Evolutionary conservation across 768 basidiomycete genomes (phyloP).

Genomic region (Obba rivulosa): DNA sequence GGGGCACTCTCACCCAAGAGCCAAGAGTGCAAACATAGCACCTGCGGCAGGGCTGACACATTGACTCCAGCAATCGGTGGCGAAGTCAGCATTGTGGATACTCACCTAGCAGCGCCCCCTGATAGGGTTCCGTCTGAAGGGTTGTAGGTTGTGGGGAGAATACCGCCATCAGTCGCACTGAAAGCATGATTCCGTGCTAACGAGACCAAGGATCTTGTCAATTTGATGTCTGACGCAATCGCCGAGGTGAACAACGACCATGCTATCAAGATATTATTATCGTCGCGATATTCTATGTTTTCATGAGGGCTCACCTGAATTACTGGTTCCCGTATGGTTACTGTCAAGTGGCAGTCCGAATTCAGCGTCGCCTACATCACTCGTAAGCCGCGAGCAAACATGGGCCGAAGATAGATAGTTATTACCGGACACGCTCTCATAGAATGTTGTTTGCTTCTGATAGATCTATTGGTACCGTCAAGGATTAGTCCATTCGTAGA

Average conservation of each 20-base stretch:
- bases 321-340: not conserved
- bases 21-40: no score
- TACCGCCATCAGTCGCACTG: no score
- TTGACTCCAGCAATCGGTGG: not conserved
- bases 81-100: no score
- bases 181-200: no score
- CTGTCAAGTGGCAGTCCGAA: constrained; percentile 1
- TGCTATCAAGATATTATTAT: not conserved
- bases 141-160: no score
- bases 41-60: no score
- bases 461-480: not conserved
- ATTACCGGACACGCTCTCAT: not conserved
- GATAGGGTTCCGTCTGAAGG: no score
- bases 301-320: not conserved
- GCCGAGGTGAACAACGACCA: constrained; percentile 4
- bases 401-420: not conserved
- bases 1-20: no score
- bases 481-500: not conserved
- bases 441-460: not conserved
- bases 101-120: no score
- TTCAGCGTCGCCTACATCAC: not conserved
- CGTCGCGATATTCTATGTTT: not conserved
- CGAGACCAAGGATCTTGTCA: not conserved
- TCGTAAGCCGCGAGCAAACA: not conserved
- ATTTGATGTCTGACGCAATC: not conserved